Evolutionary conservation across 345 rosid genomes (phyloP), one percentile per base, ranked within the genome.

Genomic region (Balakata baccata): DNA sequence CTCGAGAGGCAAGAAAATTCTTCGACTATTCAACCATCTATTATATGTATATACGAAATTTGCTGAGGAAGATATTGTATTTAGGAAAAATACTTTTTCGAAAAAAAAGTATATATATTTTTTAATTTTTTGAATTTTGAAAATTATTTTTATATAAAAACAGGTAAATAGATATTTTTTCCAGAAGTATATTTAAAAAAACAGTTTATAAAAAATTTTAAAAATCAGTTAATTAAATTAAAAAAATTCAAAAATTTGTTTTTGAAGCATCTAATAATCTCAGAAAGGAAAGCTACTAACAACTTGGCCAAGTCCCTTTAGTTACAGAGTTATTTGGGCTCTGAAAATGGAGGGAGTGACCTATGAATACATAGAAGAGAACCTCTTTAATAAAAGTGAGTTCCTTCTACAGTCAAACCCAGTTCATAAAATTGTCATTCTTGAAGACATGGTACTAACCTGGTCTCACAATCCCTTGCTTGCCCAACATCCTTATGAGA

Each of bases 291-390:
- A 70, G 69, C 78, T 79, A 9, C 18, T 70, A 7, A 73, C 64
- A 70, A 54, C 75, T 59, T 74, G 82, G 78, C 75, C 82, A 23
- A 79, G 78, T 58, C 20, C 63, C 7, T 78, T 25, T 29, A 60
- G 64, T 69, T 73, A 74, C 75, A 74, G 78, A 58, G 63, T 74
- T 3, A 65, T 58, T 18, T 79, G 74, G 81, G 71, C 77, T 53
- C 71, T 73, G 46, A 47, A 73, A 47, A 70, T 73, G 16, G 64
- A 78, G 59, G 75, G 68, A 23, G 58, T 74, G 16, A 37, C 56
- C 66, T 78, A 78, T 11, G 77, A 78, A 63, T 69, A 64, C 57
- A n/a, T 64, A 18, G 75, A 74, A 54, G 68, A 74, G 60, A 13
- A 74, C 51, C 29, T 78, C 11, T 18, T 20, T 9, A 74, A 57